Base-by-base conservation (phyloP, 495 filamentous ascomycete genomes). In the Glarea lozoyensis region DNA sequence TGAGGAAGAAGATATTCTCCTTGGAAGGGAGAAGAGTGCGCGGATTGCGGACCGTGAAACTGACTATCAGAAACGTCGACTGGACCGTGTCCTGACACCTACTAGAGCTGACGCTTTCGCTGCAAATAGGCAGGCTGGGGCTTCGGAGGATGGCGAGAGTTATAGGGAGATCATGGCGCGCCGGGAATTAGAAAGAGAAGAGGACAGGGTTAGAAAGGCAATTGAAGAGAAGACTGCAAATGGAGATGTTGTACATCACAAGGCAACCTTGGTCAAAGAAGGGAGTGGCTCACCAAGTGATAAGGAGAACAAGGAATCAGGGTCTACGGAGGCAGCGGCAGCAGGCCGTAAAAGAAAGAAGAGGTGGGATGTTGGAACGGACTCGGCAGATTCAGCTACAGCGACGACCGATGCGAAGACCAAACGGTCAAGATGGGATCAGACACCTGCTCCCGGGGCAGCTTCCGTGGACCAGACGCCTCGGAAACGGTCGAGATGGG, bases 1-100 rank as follows among this genome's bases (percentile, higher is more conserved):
- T 17, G 86, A 89, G 59, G 90, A 96, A 61, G 89, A 92, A 50
- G 93, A 99, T 57, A 84, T 88, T 10, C 68, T 99, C 48, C 69
- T 87, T 25, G 83, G 82, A 22, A 81, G 86, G 57, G 92, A 96
- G 65, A 84, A 92, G 66, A 79, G 84, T 60, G 86, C 82, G 17
- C 80, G 88, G 55, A 94, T 99, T 60, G 75, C 82, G 15, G 86
- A 89, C 53, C 79, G 93, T 47, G 88, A 97, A 69, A 93, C 89
- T 43, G 90, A 96, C 57, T 99, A 99, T 58, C 93, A 99, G 64
- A 95, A 95, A 66, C 86, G 89, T 42, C 78, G 87, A 38, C 88
- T 90, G 57, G 76, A 92, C 55, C 86, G 92, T 35, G 83, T 79
- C 40, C 68, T 96, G 45, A 89, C 86, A 12, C 90, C 90, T 7